Conservation (phyloP, 495 filamentous ascomycete genomes). For the Xylaria nigripes region DNA sequence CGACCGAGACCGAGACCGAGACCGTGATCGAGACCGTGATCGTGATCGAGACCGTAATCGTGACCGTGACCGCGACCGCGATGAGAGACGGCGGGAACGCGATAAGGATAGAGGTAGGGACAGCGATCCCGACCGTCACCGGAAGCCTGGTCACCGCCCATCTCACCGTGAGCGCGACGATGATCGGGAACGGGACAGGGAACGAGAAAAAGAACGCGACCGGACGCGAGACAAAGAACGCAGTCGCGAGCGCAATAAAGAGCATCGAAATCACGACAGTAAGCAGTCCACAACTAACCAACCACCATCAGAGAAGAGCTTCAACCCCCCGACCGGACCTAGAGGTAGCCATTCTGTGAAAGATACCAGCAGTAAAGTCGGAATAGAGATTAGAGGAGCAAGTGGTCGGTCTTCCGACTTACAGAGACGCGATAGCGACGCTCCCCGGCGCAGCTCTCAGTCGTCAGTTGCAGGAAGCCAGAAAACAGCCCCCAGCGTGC, state of each 20-base stretch:
- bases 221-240: constrained; percentile 39
- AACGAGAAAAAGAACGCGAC: constrained; percentile 41
- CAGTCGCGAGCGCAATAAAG: constrained; percentile 33
- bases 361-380: constrained; percentile 27
- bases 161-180: constrained; percentile 36
- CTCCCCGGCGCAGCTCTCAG: constrained; percentile 29
- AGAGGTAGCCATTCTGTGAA: constrained; percentile 31
- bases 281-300: constrained; percentile 35
- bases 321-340: constrained; percentile 35
- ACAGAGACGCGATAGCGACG: constrained; percentile 22
- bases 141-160: constrained; percentile 34
- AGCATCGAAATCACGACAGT: constrained; percentile 42
- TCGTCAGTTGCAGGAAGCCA: constrained; percentile 33
- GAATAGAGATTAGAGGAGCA: constrained; percentile 32
- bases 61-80: constrained; percentile 40
- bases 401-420: constrained; percentile 19
- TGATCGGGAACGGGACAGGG: constrained; percentile 36
- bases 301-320: constrained; percentile 29
- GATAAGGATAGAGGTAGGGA: constrained; percentile 36
- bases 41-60: constrained; percentile 33
- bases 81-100: constrained; percentile 36
- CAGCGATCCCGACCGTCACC: constrained; percentile 28
- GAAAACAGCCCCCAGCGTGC: constrained; percentile 13
- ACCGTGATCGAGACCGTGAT: constrained; percentile 33
- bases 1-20: constrained; percentile 28